These are phyloP conservation scores for Fusarium sambucinum DNA, from an alignment of 2,329 filamentous ascomycete genomes.

Conservation along the genomic window DNA sequence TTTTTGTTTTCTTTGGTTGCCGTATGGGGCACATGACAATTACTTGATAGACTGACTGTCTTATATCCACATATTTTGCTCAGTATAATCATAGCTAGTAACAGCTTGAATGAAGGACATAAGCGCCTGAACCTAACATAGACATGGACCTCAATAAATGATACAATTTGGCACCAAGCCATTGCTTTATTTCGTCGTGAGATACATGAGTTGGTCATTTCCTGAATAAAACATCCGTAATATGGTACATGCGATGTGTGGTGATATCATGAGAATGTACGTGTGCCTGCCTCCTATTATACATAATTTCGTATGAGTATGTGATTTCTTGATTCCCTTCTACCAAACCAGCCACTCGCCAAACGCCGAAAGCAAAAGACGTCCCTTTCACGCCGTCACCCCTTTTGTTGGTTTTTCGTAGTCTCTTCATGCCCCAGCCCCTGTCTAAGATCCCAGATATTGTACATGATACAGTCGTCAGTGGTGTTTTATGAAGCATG, in stretches of 20 bases:
- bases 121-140: background rate
- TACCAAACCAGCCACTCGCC: constrained; percentile 22
- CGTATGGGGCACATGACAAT: constrained; percentile 14
- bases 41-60: constrained; percentile 16
- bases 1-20: constrained; percentile 1
- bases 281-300: constrained; percentile 23
- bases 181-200: background rate
- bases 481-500: background rate
- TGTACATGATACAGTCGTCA: constrained; percentile 22
- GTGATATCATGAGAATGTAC: constrained; percentile 14
- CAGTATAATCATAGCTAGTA: constrained; percentile 15
- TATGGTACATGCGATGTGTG: constrained; percentile 1
- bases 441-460: constrained; percentile 9
- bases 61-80: constrained; percentile 14
- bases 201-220: background rate
- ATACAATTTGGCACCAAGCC: background rate
- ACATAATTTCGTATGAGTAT: constrained; percentile 29
- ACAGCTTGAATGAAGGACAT: background rate
- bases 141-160: background rate
- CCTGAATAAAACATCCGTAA: constrained; percentile 5
- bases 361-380: constrained; percentile 31
- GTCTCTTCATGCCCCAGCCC: constrained; percentile 9
- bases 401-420: constrained; percentile 19
- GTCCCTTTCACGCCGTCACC: constrained; percentile 14
- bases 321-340: constrained; percentile 17